Evolutionary conservation across 352 stramenopile genomes (phyloP).

Genomic region (Halophytophthora polymorphica): DNA sequence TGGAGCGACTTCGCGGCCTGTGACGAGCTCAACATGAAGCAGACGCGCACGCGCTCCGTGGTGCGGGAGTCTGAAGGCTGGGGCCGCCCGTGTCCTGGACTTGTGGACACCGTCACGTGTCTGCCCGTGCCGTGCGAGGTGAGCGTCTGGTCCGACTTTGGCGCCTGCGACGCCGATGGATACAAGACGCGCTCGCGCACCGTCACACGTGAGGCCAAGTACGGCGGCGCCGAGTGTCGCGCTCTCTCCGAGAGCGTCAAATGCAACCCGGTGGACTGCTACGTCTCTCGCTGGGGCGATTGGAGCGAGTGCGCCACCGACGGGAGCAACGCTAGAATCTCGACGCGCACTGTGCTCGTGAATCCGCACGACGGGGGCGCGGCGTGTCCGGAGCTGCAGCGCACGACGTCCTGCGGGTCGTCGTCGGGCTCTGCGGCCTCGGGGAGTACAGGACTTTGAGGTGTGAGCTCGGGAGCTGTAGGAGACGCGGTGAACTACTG

Average conservation of each 20-base stretch:
- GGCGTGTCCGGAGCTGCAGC: conserved; percentile 32
- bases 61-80: conserved; percentile 14
- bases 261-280: conserved; percentile 27
- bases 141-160: conserved; percentile 23
- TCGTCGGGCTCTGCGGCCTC: conserved; percentile 5
- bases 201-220: conserved; percentile 17
- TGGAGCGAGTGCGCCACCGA: conserved; percentile 21
- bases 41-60: conserved; percentile 21
- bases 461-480: no score
- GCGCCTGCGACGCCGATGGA: conserved; percentile 17
- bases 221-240: conserved; percentile 21
- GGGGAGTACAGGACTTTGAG: neutral
- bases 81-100: conserved; percentile 17
- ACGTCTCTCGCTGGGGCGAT: conserved; percentile 30
- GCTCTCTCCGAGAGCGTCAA: conserved; percentile 18
- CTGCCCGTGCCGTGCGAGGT: conserved; percentile 22
- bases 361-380: conserved; percentile 33
- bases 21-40: conserved; percentile 23
- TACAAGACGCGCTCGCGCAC: conserved; percentile 27
- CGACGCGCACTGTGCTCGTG: conserved; percentile 34
- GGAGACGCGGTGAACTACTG: no score
- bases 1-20: conserved; percentile 23
- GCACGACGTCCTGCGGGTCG: conserved; percentile 7
- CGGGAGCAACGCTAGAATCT: conserved; percentile 23
- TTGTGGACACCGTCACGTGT: conserved; percentile 24